Evolutionary conservation across 1,284 basidiomycete species (phyloP).

Genomic region (Puccinia triticina): DNA sequence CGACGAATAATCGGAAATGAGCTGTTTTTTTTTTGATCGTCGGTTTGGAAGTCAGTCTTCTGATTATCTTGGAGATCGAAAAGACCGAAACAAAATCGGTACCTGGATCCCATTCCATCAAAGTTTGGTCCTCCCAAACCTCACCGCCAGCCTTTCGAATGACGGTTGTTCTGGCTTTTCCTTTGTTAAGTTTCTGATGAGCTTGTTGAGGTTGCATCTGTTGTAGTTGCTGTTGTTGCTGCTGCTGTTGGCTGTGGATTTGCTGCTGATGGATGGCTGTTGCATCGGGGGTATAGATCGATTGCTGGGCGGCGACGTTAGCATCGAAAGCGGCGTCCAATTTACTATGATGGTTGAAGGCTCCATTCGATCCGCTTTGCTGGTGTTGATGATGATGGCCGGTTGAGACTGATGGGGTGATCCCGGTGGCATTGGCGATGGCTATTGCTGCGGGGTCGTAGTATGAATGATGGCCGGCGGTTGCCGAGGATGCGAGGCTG

Average conservation of each 20-base stretch:
- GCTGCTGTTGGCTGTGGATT: slow-evolving; percentile 11
- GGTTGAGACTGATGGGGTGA: slow-evolving; percentile 10
- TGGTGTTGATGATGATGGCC: slow-evolving; percentile 11
- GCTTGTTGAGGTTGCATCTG: background rate
- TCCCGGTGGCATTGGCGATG: slow-evolving; percentile 41
- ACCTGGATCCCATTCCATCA: slow-evolving; percentile 98
- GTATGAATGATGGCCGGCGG: background rate
- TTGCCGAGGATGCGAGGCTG: background rate
- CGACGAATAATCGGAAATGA: slow-evolving; percentile 97
- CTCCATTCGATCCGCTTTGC: background rate
- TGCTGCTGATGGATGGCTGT: slow-evolving; percentile 27
- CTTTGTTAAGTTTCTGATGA: background rate
- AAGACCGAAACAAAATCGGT: slow-evolving; percentile 4
- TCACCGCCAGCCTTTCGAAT: slow-evolving; percentile 91
- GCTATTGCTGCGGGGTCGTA: slow-evolving; percentile 44
- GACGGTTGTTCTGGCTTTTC: slow-evolving; percentile 67
- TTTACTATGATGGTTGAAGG: slow-evolving; percentile 38
- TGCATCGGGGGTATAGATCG: slow-evolving; percentile 56
- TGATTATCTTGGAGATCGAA: background rate
- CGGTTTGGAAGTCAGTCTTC: background rate
- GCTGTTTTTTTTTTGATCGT: slow-evolving; percentile 65
- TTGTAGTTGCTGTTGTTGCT: slow-evolving; percentile 5
- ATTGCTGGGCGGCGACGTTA: slow-evolving; percentile 53
- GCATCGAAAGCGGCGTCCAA: slow-evolving; percentile 52
- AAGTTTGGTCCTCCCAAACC: slow-evolving; percentile 95